phyloP scores from a whole-genome alignment of 352 stramenopile species.

The Bremia lactucae region DNA sequence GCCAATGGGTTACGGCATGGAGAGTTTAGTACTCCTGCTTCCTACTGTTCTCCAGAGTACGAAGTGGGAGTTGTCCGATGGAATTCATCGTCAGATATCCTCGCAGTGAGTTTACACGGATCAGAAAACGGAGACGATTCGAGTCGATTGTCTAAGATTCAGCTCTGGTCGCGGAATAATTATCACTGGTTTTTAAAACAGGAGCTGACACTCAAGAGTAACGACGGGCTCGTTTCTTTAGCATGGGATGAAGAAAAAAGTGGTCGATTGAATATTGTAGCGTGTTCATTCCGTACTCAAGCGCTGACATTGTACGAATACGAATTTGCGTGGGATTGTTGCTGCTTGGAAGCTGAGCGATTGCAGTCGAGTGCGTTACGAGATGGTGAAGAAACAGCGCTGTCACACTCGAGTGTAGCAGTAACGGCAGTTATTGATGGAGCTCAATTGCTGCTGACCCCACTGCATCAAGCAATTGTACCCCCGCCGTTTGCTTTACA shows the following conservation, averaged over 20 bases:
- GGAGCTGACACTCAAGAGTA: conserved; percentile 22
- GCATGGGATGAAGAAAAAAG: conserved; percentile 49
- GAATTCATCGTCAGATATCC: conserved; percentile 58
- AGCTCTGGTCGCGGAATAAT: conserved; percentile 70
- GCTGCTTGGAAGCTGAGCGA: conserved; percentile 14
- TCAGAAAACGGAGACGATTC: not conserved
- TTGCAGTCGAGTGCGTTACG: not conserved
- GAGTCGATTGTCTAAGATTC: conserved; percentile 20
- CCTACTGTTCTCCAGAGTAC: conserved; percentile 22
- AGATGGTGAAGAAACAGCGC: not conserved
- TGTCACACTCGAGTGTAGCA: conserved; percentile 20
- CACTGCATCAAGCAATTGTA: conserved; percentile 49
- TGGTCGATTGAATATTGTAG: conserved; percentile 28
- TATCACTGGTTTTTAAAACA: conserved; percentile 84
- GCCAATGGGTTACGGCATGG: conserved; percentile 71
- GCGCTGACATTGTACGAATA: conserved; percentile 25
- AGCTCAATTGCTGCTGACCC: conserved; percentile 48
- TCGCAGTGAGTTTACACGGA: conserved; percentile 39
- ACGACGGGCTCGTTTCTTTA: conserved; percentile 21
- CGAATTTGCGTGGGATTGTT: conserved; percentile 45
- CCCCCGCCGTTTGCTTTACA: conserved; percentile 54
- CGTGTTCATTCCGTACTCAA: conserved; percentile 4
- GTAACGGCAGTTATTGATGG: conserved; percentile 53
- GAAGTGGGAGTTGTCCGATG: conserved; percentile 32
- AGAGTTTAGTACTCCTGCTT: conserved; percentile 47